These are phyloP conservation scores for Brassica carinata DNA, from an alignment of 345 rosid genomes.

Conservation along the genomic window DNA sequence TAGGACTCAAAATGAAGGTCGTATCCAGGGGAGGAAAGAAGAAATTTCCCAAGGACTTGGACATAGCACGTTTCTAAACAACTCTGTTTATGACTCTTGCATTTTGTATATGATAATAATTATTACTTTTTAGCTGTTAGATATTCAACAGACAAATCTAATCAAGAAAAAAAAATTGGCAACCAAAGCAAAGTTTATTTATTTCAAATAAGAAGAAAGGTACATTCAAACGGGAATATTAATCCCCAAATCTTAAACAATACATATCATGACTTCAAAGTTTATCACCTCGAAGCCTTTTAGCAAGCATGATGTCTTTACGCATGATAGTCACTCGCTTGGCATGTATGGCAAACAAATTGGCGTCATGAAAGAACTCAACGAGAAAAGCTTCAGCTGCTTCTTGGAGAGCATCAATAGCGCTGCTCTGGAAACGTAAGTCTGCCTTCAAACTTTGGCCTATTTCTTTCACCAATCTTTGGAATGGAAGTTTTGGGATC, in stretches of 20 bases:
- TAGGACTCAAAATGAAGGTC: conserved; percentile 24
- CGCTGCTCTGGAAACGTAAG: conserved; percentile 48
- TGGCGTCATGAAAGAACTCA: conserved; percentile 49
- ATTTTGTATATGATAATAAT: background rate
- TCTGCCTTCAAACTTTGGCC: conserved; percentile 49
- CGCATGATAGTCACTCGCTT: conserved; percentile 59
- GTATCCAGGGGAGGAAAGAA: conserved; percentile 24
- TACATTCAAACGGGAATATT: background rate
- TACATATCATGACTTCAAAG: conserved; percentile 22
- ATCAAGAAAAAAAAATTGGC: background rate
- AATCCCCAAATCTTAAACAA: background rate
- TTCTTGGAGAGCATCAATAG: conserved; percentile 53
- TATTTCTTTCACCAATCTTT: conserved; percentile 52
- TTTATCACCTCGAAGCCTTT: conserved; percentile 56
- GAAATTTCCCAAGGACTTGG: background rate
- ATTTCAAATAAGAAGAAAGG: background rate
- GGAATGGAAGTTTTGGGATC: conserved; percentile 51
- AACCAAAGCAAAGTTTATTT: background rate
- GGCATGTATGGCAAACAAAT: conserved; percentile 58
- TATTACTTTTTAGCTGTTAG: background rate
- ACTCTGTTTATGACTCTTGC: background rate
- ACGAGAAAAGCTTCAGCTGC: conserved; percentile 52
- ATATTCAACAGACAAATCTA: background rate
- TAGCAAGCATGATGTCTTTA: conserved; percentile 49
- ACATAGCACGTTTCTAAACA: background rate